phyloP scores from a whole-genome alignment of 164 flowering plant species.

The Vitis labrusca region DNA sequence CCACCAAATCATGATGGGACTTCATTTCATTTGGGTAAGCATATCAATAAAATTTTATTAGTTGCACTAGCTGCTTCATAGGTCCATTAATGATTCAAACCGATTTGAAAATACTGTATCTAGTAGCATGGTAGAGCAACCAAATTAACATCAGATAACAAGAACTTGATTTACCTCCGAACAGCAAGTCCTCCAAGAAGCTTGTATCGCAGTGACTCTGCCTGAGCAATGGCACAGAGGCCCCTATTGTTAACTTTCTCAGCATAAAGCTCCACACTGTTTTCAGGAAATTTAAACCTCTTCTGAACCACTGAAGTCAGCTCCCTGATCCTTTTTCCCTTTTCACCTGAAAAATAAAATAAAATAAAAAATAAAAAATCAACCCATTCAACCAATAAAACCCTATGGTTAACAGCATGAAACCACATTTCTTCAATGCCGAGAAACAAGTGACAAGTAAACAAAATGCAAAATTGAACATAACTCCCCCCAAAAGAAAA shows the following conservation, averaged over 20 bases:
- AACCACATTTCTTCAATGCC: background rate
- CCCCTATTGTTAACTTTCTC: conserved; percentile 21
- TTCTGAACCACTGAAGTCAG: conserved; percentile 17
- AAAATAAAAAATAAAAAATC: background rate
- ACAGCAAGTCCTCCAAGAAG: conserved; percentile 19
- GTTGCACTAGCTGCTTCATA: no score
- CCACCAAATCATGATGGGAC: no score
- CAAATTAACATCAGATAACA: background rate
- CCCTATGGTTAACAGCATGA: no score
- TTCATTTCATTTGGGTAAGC: no score
- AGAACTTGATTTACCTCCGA: conserved; percentile 3
- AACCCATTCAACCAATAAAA: background rate
- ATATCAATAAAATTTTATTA: no score
- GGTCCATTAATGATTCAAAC: no score
- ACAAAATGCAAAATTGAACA: no score
- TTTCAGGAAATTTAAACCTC: conserved; percentile 17
- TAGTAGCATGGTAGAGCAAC: background rate
- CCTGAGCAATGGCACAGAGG: conserved; percentile 15
- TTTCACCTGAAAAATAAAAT: conserved; percentile 7
- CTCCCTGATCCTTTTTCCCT: conserved; percentile 17
- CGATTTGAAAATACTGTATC: no score
- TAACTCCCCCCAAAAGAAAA: background rate
- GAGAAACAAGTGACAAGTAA: background rate
- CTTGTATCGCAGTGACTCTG: conserved; percentile 16
- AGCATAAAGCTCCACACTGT: conserved; percentile 17